Conservation (phyloP, 768 basidiomycete genomes). For the Astraeus odoratus region DNA sequence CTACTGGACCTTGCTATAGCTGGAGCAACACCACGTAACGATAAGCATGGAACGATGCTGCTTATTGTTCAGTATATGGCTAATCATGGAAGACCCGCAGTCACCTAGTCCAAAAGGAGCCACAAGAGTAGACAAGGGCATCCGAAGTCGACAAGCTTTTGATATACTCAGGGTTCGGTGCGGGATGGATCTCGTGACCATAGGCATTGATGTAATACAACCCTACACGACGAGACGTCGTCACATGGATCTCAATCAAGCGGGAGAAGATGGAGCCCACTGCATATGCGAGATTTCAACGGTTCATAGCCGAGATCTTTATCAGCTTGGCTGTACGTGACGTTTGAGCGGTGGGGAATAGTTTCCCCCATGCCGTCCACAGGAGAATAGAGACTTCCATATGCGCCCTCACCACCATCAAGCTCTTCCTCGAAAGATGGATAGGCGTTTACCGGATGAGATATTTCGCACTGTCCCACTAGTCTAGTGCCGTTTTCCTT, state of each 20-base stretch:
- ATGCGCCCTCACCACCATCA: conserved; percentile 19
- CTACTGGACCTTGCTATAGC: conserved; percentile 68
- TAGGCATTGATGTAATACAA: conserved; percentile 88
- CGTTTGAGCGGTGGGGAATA: conserved; percentile 46
- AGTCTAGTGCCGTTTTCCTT: conserved; percentile 72
- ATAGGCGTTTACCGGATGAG: conserved; percentile 58
- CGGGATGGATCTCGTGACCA: conserved; percentile 86
- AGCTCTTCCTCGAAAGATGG: conserved; percentile 24
- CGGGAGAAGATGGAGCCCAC: conserved; percentile 37
- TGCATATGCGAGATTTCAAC: conserved; percentile 53
- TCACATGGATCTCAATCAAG: conserved; percentile 1
- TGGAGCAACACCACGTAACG: conserved; percentile 70
- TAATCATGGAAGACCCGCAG: conserved; percentile 9
- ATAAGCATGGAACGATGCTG: conserved; percentile 89
- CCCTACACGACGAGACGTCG: conserved; percentile 33
- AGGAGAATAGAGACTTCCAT: conserved; percentile 39
- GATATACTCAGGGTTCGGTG: conserved; percentile 78
- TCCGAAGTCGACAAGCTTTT: conserved; percentile 52
- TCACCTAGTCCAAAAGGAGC: conserved; percentile 90
- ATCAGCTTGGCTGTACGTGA: conserved; percentile 52
- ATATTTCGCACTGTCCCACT: conserved; percentile 91
- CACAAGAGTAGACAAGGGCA: conserved; percentile 84
- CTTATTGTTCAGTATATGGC: conserved; percentile 5
- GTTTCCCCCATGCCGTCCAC: conserved; percentile 49
- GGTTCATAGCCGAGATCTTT: conserved; percentile 48